phyloP scores from a whole-genome alignment of 1,284 basidiomycete species.

The Rhodotorula sp. region DNA sequence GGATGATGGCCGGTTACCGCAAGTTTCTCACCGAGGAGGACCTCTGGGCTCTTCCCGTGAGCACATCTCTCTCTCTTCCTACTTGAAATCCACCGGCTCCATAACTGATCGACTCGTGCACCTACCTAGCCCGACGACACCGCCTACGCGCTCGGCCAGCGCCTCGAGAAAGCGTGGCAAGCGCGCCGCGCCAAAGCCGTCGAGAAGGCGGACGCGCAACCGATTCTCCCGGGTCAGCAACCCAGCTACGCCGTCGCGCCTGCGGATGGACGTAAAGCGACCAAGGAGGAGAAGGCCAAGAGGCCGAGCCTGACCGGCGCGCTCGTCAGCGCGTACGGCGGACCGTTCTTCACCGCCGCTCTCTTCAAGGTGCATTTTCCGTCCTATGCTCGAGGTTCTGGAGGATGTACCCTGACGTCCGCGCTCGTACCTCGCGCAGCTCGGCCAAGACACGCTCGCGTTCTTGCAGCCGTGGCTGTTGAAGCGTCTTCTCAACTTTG shows the following conservation, averaged over 20 bases:
- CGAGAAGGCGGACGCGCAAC: slow-evolving; percentile 7
- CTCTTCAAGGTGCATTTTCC: slow-evolving; percentile 43
- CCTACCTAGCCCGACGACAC: slow-evolving; percentile 66
- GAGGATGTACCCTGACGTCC: background rate
- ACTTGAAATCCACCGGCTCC: background rate
- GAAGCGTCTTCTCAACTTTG: slow-evolving; percentile 74
- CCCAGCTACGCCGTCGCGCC: slow-evolving; percentile 18
- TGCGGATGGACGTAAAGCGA: slow-evolving; percentile 22
- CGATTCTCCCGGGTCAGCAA: slow-evolving; percentile 11
- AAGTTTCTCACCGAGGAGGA: slow-evolving; percentile 50
- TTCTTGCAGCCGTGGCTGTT: slow-evolving; percentile 90
- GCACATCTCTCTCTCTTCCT: slow-evolving; percentile 47
- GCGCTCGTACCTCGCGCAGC: slow-evolving; percentile 57
- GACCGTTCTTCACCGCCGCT: slow-evolving; percentile 68
- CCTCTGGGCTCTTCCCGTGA: slow-evolving; percentile 49
- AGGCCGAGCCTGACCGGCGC: slow-evolving; percentile 67
- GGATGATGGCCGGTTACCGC: slow-evolving; percentile 45
- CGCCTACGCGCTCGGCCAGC: slow-evolving; percentile 65
- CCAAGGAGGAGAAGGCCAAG: slow-evolving; percentile 59
- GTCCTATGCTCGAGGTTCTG: slow-evolving; percentile 37
- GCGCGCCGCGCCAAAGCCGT: slow-evolving; percentile 24
- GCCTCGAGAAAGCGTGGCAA: slow-evolving; percentile 58
- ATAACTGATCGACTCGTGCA: slow-evolving; percentile 43
- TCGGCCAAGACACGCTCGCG: slow-evolving; percentile 71
- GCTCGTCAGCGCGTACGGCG: slow-evolving; percentile 72